phyloP scores from a whole-genome alignment of 148 eudicot genomes.

The Nepenthes mirabilis region DNA sequence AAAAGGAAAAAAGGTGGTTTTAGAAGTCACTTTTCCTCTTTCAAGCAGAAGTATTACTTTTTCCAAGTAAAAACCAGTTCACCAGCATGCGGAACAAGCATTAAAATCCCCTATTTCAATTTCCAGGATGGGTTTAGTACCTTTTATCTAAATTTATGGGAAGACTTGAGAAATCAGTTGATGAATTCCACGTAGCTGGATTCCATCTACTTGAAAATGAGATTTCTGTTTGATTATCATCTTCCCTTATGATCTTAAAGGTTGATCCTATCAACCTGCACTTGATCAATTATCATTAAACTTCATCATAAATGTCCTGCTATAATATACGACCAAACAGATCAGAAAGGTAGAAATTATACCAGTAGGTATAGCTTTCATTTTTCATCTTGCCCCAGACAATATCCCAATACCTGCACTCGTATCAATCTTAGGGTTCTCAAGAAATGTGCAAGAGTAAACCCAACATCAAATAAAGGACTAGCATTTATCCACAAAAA shows the following conservation, averaged over 20 bases:
- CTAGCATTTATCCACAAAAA: too few species aligned
- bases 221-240: conserved; percentile 42
- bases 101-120: too few species aligned
- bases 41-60: too few species aligned
- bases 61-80: too few species aligned
- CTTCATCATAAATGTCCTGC: neutral
- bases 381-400: conserved; percentile 16
- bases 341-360: neutral
- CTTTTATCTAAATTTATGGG: conserved; percentile 47
- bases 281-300: neutral
- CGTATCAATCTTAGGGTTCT: neutral
- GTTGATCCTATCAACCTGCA: conserved; percentile 40
- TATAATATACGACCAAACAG: neutral
- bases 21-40: too few species aligned
- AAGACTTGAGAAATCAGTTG: conserved; percentile 10
- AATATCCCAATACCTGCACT: conserved; percentile 37
- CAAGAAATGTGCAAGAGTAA: neutral
- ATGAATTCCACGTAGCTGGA: conserved; percentile 14
- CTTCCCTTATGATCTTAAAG: conserved; percentile 25
- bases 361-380: conserved; percentile 18
- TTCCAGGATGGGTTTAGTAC: conserved; percentile 6
- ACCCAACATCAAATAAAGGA: too few species aligned
- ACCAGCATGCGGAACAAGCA: too few species aligned
- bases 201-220: conserved; percentile 40
- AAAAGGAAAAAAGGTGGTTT: too few species aligned